Conservation (phyloP, 257 asterid species). For the Solanum medicagineum region DNA sequence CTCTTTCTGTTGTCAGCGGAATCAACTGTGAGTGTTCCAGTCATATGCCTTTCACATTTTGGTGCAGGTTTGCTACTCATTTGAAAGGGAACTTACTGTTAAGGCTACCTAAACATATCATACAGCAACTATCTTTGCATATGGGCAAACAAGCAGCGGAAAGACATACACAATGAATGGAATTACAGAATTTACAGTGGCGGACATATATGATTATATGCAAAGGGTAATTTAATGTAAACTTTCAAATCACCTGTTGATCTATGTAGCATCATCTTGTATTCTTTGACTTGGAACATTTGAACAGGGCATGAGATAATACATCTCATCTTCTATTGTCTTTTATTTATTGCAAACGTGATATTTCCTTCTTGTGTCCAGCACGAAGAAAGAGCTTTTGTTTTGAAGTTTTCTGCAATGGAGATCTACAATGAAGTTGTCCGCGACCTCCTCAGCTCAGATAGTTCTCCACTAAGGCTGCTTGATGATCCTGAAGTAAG, state of each 20-base stretch:
- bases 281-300: background rate
- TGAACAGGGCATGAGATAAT: background rate
- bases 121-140: conserved; percentile 93
- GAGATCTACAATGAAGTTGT: conserved; percentile 97
- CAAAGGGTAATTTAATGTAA: conserved; percentile 15
- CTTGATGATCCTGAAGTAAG: conserved; percentile 99
- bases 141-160: conserved; percentile 99
- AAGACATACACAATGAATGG: conserved; percentile 99
- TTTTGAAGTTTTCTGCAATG: conserved; percentile 84
- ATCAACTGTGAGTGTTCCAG: conserved; percentile 69
- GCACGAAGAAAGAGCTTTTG: conserved; percentile 97
- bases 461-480: conserved; percentile 66
- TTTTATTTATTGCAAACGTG: background rate
- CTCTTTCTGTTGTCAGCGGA: conserved; percentile 87
- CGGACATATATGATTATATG: conserved; percentile 45
- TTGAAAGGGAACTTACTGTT: background rate
- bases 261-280: background rate
- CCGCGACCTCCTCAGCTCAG: conserved; percentile 85
- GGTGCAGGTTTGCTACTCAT: background rate
- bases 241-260: background rate
- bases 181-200: conserved; percentile 81
- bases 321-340: background rate
- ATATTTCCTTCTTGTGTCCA: conserved; percentile 8
- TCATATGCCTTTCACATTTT: conserved; percentile 2
- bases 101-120: conserved; percentile 1